These are phyloP conservation scores for Brassica juncea DNA, from an alignment of 345 rosid genomes.

Conservation along the genomic window DNA sequence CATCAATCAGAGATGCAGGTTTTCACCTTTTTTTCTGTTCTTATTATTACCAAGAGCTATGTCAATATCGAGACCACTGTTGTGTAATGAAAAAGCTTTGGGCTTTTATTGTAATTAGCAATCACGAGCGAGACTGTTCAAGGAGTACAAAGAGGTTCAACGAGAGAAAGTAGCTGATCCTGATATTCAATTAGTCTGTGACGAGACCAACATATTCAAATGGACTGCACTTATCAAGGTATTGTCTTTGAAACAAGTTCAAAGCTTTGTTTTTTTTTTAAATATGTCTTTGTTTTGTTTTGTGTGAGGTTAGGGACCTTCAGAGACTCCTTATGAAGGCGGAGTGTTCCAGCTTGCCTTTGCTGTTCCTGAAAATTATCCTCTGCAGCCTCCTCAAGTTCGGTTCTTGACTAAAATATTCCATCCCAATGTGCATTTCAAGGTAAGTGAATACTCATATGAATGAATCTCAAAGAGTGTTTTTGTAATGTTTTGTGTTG, in stretches of 20 bases:
- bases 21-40: background rate
- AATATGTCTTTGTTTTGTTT: background rate
- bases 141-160: slow-evolving; percentile 97
- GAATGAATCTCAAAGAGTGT: background rate
- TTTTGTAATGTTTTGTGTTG: background rate
- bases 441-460: slow-evolving; percentile 47
- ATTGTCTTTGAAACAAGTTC: background rate
- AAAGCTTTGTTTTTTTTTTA: background rate
- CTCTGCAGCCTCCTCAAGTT: slow-evolving; percentile 98
- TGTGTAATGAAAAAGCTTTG: background rate
- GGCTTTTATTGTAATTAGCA: slow-evolving; percentile 46
- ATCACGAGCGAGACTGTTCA: slow-evolving; percentile 94
- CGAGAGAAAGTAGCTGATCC: slow-evolving; percentile 92
- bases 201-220: slow-evolving; percentile 93
- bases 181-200: slow-evolving; percentile 87
- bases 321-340: slow-evolving; percentile 97
- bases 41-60: background rate
- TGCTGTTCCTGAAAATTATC: slow-evolving; percentile 95
- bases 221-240: slow-evolving; percentile 99
- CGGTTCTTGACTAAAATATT: slow-evolving; percentile 95
- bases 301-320: slow-evolving; percentile 62
- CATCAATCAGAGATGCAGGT: slow-evolving; percentile 29
- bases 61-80: background rate
- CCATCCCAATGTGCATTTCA: slow-evolving; percentile 98
- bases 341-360: slow-evolving; percentile 96